phyloP scores from a whole-genome alignment of 768 basidiomycete species.

The Vararia minispora region DNA sequence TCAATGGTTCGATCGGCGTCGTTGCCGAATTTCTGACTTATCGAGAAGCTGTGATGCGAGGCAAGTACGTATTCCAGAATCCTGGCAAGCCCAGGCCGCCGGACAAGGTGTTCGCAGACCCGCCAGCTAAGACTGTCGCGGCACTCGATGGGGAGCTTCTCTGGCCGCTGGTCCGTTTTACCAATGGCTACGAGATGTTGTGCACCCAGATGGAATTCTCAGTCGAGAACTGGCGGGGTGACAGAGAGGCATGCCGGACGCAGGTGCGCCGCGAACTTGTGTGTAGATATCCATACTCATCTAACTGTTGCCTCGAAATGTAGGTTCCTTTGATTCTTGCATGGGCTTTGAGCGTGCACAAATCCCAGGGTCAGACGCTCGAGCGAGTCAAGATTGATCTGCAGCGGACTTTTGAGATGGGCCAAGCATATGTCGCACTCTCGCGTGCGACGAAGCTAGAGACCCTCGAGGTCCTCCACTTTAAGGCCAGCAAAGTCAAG shows the following conservation, averaged over 20 bases:
- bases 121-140: neutral
- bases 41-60: constrained; percentile 27
- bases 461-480: constrained; percentile 52
- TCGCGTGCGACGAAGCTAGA: constrained; percentile 65
- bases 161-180: constrained; percentile 61
- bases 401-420: constrained; percentile 64
- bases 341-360: constrained; percentile 84
- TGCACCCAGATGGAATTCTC: constrained; percentile 52
- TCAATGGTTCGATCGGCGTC: constrained; percentile 61
- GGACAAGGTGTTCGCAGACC: too few relatives aligned
- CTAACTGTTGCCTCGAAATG: neutral
- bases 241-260: constrained; percentile 43
- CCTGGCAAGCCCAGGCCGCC: neutral
- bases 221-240: constrained; percentile 47
- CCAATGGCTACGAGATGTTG: constrained; percentile 32
- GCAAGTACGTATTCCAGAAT: neutral
- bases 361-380: constrained; percentile 85
- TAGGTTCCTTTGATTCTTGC: constrained; percentile 59
- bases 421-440: constrained; percentile 68
- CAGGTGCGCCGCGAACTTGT: constrained; percentile 31
- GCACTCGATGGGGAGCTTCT: constrained; percentile 11
- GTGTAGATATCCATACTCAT: neutral
- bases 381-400: constrained; percentile 78
- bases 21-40: constrained; percentile 35
- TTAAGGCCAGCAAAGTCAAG: constrained; percentile 46